Base-by-base conservation (phyloP, 2,329 filamentous ascomycete genomes). In the Alternaria sp. region DNA sequence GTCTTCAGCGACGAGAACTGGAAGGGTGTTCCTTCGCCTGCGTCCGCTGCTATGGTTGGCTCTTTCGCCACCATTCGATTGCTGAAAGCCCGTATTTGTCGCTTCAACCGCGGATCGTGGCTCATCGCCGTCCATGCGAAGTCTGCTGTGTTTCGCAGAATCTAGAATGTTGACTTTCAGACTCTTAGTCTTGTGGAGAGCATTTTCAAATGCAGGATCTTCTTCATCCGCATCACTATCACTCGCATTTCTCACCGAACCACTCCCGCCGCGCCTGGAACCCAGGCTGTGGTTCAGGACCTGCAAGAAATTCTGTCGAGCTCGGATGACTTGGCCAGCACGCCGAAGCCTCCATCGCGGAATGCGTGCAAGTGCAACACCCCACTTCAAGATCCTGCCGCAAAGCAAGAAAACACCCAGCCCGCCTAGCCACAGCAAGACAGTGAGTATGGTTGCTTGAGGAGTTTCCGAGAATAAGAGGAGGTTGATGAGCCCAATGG, bases 341-440 rank as follows among this genome's bases (percentile, higher is more conserved):
- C 89, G 87, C 69, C 88, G 86, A 71, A 98, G 94, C 44, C 94
- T 91, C 93, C 94, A 97, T 70, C 89, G 93, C 3, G 95, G 95
- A 18, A 98, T 92, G 59, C 94, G 86, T 52, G 94, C 94, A 62
- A 99, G 82, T 27, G 90, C 86, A 54, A 98, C 90, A 46, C 92
- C 93, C 91, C 92, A 96, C 70, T 85, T 86, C 36, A 98, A 87
- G 12, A 95, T 87, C 30, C 89, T 85, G 30, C 88, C 87, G 74
- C 93, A 96, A 6, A 87, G 81, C 4, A 94, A 80, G 54, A 97
- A 87, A 16, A 97, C 78, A 46, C 87, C 85, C 30, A 97, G 78
- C 1, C 94, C 93, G n/a, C 94, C 83, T 20, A 83, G 63, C 82
- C 83, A 84, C 14, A 84, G 67, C 44, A 83, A 68, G 9, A 78